Percentiles rank a stretch among this genome's conserved stretches.
phyloP scores from a whole-genome alignment of 768 basidiomycete genomes.

The Suillus clintonianus region DNA sequence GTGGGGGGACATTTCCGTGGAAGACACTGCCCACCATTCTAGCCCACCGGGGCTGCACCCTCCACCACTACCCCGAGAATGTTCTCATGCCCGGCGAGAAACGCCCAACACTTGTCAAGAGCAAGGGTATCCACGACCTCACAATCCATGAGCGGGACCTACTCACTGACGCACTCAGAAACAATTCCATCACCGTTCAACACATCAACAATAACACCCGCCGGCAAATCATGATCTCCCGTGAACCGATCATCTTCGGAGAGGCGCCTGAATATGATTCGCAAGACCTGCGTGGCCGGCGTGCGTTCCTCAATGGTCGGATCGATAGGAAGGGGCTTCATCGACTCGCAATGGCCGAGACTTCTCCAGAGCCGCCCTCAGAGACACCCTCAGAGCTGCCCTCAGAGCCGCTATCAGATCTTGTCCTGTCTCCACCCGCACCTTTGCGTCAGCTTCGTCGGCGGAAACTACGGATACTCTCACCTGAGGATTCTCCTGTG shows the following conservation, averaged over 20 bases:
- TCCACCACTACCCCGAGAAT: neutral
- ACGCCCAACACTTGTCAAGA: neutral
- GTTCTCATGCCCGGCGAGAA: neutral
- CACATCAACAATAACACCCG: neutral
- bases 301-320: neutral
- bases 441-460: neutral
- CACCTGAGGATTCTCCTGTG: neutral
- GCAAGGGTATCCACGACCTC: neutral
- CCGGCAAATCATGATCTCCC: neutral
- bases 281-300: neutral
- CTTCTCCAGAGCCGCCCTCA: neutral
- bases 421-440: neutral
- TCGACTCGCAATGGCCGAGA: neutral
- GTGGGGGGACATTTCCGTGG: neutral
- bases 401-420: too few relatives aligned
- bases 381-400: neutral
- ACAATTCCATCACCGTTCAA: neutral
- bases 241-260: neutral
- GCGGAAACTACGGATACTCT: neutral
- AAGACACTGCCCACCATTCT: neutral
- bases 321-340: neutral
- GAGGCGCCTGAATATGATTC: neutral
- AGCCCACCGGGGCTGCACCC: neutral
- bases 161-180: neutral
- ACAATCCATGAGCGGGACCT: neutral